Conservation (phyloP, 345 rosid genomes). For the Eucalyptus marginata region DNA sequence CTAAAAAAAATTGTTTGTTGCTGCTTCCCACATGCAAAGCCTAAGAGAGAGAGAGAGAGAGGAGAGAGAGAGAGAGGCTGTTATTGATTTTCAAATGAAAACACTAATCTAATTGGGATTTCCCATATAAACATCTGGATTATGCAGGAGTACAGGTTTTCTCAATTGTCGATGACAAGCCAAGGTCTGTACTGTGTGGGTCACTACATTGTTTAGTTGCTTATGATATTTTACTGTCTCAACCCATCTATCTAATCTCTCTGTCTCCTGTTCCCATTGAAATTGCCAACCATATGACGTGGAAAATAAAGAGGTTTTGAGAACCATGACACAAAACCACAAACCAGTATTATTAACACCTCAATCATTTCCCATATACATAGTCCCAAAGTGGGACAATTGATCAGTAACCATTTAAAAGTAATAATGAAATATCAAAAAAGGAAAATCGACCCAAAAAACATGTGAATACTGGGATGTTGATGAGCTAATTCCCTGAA, state of each 20-base stretch:
- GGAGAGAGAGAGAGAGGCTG: neutral
- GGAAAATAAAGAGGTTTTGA: neutral
- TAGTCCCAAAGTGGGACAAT: neutral
- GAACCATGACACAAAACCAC: neutral
- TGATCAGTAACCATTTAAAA: neutral
- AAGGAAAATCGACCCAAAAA: constrained; percentile 4
- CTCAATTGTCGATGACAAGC: neutral
- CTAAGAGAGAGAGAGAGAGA: neutral
- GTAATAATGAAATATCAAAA: neutral
- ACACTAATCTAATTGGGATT: neutral
- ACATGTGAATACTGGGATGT: neutral
- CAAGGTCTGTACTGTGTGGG: neutral
- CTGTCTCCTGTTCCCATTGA: neutral
- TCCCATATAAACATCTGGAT: neutral
- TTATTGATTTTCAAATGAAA: neutral
- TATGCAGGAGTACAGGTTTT: neutral
- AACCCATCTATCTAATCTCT: neutral
- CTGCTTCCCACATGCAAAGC: constrained; percentile 21
- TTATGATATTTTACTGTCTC: neutral
- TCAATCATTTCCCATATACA: constrained; percentile 22
- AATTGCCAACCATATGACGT: neutral
- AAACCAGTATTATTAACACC: constrained; percentile 12
- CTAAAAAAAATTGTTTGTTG: neutral
- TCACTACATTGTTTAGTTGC: neutral
- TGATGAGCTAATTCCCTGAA: neutral